These are phyloP conservation scores for Lodderomyces jiufengensis DNA, from an alignment of 1,139 yeast species.

Conservation along the genomic window DNA sequence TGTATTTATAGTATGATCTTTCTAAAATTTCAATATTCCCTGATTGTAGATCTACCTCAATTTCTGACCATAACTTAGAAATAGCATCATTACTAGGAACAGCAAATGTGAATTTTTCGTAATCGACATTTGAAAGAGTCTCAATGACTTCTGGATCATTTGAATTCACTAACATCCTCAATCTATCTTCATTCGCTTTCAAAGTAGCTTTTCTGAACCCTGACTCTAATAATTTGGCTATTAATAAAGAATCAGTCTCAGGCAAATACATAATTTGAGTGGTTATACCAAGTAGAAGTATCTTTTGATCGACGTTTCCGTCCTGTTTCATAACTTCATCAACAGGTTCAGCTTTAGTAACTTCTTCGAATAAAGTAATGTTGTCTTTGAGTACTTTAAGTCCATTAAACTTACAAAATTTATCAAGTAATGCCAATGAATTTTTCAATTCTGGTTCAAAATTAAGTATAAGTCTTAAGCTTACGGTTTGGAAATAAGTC, in stretches of 20 bases:
- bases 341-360: background rate
- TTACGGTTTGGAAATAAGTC: constrained; percentile 47
- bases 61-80: constrained; percentile 17
- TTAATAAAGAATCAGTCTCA: constrained; percentile 9
- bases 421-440: constrained; percentile 28
- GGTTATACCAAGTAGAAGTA: constrained; percentile 9
- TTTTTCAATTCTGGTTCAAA: constrained; percentile 17
- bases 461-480: constrained; percentile 43
- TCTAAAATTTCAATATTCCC: constrained; percentile 25
- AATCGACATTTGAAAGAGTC: constrained; percentile 11
- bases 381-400: constrained; percentile 31
- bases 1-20: constrained; percentile 27
- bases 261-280: background rate
- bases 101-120: constrained; percentile 1
- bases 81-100: constrained; percentile 5
- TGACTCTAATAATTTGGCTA: constrained; percentile 23
- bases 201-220: constrained; percentile 7
- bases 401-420: constrained; percentile 44
- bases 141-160: constrained; percentile 10
- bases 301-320: constrained; percentile 9
- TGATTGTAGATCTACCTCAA: constrained; percentile 24
- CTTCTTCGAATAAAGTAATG: constrained; percentile 17
- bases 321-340: constrained; percentile 1
- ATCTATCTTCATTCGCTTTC: constrained; percentile 2
- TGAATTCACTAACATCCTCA: constrained; percentile 3